Conservation (phyloP, 352 stramenopile species). For the Thalassiosira oceanica region DNA sequence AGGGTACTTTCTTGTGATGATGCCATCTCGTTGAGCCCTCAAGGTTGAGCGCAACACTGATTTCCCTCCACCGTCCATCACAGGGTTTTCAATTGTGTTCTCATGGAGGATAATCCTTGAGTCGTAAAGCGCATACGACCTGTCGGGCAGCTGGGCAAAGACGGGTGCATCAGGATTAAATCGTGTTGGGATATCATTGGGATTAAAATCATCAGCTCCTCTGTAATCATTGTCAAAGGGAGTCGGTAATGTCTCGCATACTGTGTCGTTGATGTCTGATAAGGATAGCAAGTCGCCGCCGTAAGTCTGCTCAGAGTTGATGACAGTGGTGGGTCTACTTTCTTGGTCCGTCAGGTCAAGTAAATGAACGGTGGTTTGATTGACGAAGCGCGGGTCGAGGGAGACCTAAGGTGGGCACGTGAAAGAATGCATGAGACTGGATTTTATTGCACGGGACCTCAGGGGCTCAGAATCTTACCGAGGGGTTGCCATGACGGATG, state of each 20-base stretch:
- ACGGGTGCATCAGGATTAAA: slow-evolving; percentile 48
- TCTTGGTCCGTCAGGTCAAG: slow-evolving; percentile 38
- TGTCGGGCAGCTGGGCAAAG: slow-evolving; percentile 41
- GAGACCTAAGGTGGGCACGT: too few relatives aligned
- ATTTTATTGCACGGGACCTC: too few relatives aligned
- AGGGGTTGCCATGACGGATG: slow-evolving; percentile 30
- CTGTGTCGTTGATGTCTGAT: slow-evolving; percentile 34
- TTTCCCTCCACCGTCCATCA: slow-evolving; percentile 39
- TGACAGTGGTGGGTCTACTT: slow-evolving; percentile 10
- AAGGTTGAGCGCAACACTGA: slow-evolving; percentile 38
- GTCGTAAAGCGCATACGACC: slow-evolving; percentile 46
- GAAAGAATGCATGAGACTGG: too few relatives aligned
- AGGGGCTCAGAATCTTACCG: background rate
- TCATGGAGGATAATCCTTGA: slow-evolving; percentile 37
- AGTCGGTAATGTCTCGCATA: slow-evolving; percentile 39
- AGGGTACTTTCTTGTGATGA: slow-evolving; percentile 12
- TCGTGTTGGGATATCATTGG: slow-evolving; percentile 26
- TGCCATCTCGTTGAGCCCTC: slow-evolving; percentile 17
- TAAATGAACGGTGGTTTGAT: slow-evolving; percentile 29
- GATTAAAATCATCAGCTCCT: slow-evolving; percentile 28
- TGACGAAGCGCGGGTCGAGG: slow-evolving; percentile 41
- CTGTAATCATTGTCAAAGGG: slow-evolving; percentile 60
- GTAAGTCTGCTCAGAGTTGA: slow-evolving; percentile 50
- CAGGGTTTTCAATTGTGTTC: slow-evolving; percentile 44
- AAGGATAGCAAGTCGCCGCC: slow-evolving; percentile 46